Percentiles rank a stretch among this genome's conserved stretches.
These are phyloP conservation scores for Fusarium tjaetaba DNA, from an alignment of 2,329 filamentous ascomycete species.

Conservation along the genomic window DNA sequence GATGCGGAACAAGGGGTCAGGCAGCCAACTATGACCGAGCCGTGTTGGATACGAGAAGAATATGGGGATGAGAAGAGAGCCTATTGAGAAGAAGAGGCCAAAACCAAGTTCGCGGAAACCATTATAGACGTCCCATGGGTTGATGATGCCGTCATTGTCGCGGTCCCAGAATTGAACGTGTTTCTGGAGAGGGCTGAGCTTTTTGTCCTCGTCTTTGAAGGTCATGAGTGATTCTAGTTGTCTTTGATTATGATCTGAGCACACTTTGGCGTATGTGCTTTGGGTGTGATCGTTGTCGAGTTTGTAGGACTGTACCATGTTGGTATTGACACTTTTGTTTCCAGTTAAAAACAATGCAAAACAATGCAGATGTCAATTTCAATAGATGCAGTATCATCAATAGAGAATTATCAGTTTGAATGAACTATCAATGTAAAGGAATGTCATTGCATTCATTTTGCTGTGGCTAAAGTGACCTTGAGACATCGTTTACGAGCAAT, in stretches of 20 bases:
- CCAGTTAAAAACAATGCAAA: background rate
- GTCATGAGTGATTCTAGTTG: fast-evolving
- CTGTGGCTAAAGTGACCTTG: background rate
- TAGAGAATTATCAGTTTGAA: too few species aligned
- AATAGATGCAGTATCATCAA: background rate
- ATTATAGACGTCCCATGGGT: constrained; percentile 51
- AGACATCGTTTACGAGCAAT: constrained; percentile 13
- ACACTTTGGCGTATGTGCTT: background rate
- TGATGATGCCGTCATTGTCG: constrained; percentile 53
- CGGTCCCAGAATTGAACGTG: constrained; percentile 55
- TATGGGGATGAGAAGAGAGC: constrained; percentile 54
- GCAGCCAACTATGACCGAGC: constrained; percentile 47
- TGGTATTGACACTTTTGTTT: background rate
- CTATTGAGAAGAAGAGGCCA: constrained; percentile 51
- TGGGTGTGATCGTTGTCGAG: background rate
- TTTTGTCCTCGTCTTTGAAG: background rate
- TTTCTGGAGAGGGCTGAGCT: constrained; percentile 46
- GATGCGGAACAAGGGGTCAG: constrained; percentile 52
- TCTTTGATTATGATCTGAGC: background rate
- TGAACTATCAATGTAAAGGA: background rate
- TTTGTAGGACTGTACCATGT: background rate
- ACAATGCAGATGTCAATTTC: background rate
- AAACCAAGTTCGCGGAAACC: constrained; percentile 56
- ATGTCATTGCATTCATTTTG: background rate
- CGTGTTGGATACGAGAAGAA: constrained; percentile 58